Percentiles rank a stretch among this genome's conserved stretches.
Evolutionary conservation across 306 rosid genomes (phyloP).

Genomic region (Ormosia semicastrata): DNA sequence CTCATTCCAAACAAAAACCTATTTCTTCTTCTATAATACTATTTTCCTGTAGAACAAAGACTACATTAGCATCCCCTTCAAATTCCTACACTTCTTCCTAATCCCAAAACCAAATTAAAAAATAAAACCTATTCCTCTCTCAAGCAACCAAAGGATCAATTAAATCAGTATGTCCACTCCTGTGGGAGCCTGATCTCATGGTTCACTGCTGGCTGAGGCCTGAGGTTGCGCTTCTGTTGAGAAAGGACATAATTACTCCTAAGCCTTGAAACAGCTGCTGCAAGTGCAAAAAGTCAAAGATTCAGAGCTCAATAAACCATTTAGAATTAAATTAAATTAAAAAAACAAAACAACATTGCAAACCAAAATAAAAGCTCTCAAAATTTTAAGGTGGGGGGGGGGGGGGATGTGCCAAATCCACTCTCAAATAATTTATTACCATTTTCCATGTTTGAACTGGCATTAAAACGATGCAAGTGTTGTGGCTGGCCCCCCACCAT

Average conservation of each 20-base stretch:
- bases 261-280: slow-evolving; percentile 30
- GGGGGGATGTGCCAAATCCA: background rate
- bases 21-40: slow-evolving; percentile 29
- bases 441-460: slow-evolving; percentile 35
- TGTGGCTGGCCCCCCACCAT: slow-evolving; percentile 41
- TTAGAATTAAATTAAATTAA: background rate
- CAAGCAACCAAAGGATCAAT: background rate
- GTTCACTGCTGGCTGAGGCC: slow-evolving; percentile 39
- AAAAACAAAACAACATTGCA: too few relatives aligned
- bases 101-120: background rate
- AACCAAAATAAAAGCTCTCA: background rate
- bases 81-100: slow-evolving; percentile 8
- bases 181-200: slow-evolving; percentile 72
- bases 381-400: background rate
- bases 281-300: slow-evolving; percentile 32
- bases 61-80: background rate
- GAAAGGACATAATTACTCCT: slow-evolving; percentile 22
- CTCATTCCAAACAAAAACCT: slow-evolving; percentile 21
- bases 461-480: slow-evolving; percentile 39
- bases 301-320: background rate
- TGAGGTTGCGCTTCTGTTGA: slow-evolving; percentile 42
- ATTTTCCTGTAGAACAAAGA: slow-evolving; percentile 23
- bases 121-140: background rate
- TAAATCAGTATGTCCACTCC: slow-evolving; percentile 76
- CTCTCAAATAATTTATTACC: slow-evolving; percentile 34